Conservation (phyloP, 1,139 yeast genomes). For the Geotrichum cucujoidarum region DNA sequence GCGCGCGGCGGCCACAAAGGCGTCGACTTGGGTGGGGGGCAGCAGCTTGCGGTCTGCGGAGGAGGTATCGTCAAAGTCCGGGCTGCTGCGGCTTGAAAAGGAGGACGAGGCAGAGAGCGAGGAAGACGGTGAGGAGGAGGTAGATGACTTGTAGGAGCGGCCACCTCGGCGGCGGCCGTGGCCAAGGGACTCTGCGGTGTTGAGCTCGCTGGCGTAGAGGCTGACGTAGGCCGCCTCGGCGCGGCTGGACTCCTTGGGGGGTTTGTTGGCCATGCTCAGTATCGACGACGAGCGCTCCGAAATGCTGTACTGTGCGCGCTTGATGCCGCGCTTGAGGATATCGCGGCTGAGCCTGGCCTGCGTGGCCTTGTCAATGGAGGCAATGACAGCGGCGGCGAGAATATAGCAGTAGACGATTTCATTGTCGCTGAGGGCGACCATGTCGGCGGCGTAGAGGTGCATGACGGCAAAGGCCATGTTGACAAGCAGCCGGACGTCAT, state of each 20-base stretch:
- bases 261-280: conserved; percentile 4
- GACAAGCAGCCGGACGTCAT: conserved; percentile 16
- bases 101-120: not conserved
- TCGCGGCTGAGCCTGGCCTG: conserved; percentile 9
- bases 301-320: conserved; percentile 16
- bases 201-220: conserved; percentile 3
- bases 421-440: conserved; percentile 17
- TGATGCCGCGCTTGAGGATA: conserved; percentile 15
- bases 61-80: not conserved
- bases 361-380: conserved; percentile 12
- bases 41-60: conserved; percentile 1
- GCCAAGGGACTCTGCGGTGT: too few relatives aligned
- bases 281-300: conserved; percentile 14
- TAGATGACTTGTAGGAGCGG: too few relatives aligned
- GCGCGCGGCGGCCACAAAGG: conserved; percentile 12
- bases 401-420: conserved; percentile 20
- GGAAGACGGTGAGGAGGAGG: not conserved
- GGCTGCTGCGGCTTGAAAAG: not conserved
- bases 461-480: conserved; percentile 18
- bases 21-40: conserved; percentile 6
- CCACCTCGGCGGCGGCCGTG: too few relatives aligned
- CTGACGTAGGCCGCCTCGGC: conserved; percentile 9
- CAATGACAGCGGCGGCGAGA: conserved; percentile 18
- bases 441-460: conserved; percentile 19
- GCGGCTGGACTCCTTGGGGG: conserved; percentile 15